Evolutionary conservation across 2,329 filamentous ascomycete species (phyloP), one percentile per base, ranked within the genome.

Genomic region (Colletotrichum nymphaeae): DNA sequence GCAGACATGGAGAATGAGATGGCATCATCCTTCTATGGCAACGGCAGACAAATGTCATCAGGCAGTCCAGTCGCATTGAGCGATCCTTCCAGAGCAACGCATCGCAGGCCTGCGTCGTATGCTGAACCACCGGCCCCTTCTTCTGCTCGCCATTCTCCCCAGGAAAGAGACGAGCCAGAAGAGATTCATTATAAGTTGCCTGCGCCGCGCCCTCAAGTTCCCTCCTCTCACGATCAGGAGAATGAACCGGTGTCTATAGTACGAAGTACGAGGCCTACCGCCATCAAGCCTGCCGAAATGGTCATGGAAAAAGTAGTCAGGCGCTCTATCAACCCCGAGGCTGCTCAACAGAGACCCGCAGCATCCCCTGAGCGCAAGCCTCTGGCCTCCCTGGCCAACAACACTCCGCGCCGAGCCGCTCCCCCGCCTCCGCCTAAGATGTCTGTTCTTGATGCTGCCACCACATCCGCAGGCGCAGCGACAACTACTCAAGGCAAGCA

Each of bases 371-470:
- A 90, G 56, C 83, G 90, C 75, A 90, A 88, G 69, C 88, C 88
- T 2, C 80, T 93, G 32, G 84, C 87, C 12, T 79, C 85, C 1
- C 85, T 91, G 69, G 89, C 84, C 76, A 86, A 88, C 69, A 92
- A 92, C 76, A 98, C 95, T 4, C 95, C 95, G 12, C 93, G 91
- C 78, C 88, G 95, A 76, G 89, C 93, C 26, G 94, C 94, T 1
- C 93, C 93, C 0, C 93, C 91, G 0, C 96, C 96, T 3, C 95
- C 95, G 8, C 96, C 97, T 1, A 98, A 98, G 83, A 98, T 98
- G 96, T 97, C 94, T 1, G 93, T 98, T 8, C 85, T 98, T n/a
- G 95, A 98, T 76, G 93, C 95, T 3, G 96, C 95, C 2, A 98
- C 96, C 1, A 91, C 93, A 1, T 92, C 92, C 12, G 95, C 93